phyloP scores from a whole-genome alignment of 1,139 yeast species.

The Nakaseomyces glabratus region DNA sequence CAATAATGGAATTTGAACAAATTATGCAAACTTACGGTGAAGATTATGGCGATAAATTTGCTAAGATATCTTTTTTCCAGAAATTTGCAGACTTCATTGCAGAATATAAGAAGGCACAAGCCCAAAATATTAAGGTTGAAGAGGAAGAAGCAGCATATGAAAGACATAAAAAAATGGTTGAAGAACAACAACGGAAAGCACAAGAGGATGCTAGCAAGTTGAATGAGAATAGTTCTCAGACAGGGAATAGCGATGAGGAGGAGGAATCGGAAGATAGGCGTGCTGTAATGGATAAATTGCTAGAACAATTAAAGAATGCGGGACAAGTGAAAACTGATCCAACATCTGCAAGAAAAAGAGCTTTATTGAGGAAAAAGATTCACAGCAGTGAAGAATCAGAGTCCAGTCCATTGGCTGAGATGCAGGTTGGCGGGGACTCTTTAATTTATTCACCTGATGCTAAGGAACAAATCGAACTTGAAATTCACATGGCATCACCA shows the following conservation, averaged over 20 bases:
- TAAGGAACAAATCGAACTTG: slow-evolving; percentile 5
- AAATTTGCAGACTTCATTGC: slow-evolving; percentile 57
- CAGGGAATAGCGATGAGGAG: slow-evolving; percentile 26
- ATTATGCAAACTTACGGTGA: slow-evolving; percentile 72
- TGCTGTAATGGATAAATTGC: slow-evolving; percentile 65
- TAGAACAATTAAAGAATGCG: slow-evolving; percentile 65
- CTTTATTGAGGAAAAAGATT: slow-evolving; percentile 58
- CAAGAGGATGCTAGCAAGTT: slow-evolving; percentile 14
- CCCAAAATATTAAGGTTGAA: slow-evolving; percentile 56
- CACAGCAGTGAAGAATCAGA: slow-evolving; percentile 31
- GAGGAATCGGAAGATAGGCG: slow-evolving; percentile 33
- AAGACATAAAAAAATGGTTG: slow-evolving; percentile 52
- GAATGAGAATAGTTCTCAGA: slow-evolving; percentile 11
- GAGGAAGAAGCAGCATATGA: slow-evolving; percentile 63
- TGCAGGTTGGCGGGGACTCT: slow-evolving; percentile 25
- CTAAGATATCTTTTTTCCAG: slow-evolving; percentile 56
- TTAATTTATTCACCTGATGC: slow-evolving; percentile 22
- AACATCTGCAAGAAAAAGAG: slow-evolving; percentile 71
- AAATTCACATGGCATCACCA: slow-evolving; percentile 12
- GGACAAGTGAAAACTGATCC: slow-evolving; percentile 69
- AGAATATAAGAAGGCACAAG: slow-evolving; percentile 59
- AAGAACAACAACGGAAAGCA: slow-evolving; percentile 34
- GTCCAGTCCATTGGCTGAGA: slow-evolving; percentile 12
- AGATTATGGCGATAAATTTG: slow-evolving; percentile 60
- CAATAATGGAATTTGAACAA: slow-evolving; percentile 59